Evolutionary conservation across 495 filamentous ascomycete genomes (phyloP).

Genomic region (Alectoria sarmentosa): DNA sequence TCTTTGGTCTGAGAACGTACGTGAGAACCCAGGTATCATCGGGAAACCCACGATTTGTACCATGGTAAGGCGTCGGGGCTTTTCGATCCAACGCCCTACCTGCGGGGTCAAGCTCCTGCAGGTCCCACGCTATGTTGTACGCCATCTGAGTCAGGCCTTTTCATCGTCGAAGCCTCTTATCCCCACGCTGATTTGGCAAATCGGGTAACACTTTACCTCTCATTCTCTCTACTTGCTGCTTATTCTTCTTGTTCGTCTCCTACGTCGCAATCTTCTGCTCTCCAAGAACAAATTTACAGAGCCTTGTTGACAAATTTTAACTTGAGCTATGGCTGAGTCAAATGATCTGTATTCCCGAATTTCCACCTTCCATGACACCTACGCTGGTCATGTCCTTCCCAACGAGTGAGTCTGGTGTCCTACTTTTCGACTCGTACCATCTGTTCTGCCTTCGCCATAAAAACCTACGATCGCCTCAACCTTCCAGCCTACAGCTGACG

Average conservation of each 20-base stretch:
- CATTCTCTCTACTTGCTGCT: too few species aligned
- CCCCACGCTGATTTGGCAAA: not conserved
- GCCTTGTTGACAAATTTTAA: too few species aligned
- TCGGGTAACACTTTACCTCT: not conserved
- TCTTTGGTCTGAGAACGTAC: not conserved
- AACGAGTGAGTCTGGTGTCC: not conserved
- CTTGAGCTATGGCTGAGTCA: not conserved
- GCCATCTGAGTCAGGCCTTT: not conserved
- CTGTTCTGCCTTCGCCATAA: not conserved
- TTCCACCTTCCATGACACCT: slow-evolving; percentile 4
- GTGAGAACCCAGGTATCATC: too few species aligned
- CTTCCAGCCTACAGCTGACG: not conserved
- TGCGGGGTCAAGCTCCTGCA: not conserved
- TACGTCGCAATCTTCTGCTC: too few species aligned
- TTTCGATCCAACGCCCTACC: not conserved
- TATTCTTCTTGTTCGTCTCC: too few species aligned
- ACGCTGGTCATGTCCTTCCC: not conserved
- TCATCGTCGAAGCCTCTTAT: not conserved
- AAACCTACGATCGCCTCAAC: not conserved
- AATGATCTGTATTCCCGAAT: not conserved
- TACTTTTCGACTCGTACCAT: too few species aligned
- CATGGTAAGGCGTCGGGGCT: too few species aligned
- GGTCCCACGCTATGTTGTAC: not conserved
- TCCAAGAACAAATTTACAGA: too few species aligned
- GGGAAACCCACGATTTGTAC: too few species aligned